Base-by-base conservation (phyloP, 441 rosid genomes). In the Isatis lusitanica region DNA sequence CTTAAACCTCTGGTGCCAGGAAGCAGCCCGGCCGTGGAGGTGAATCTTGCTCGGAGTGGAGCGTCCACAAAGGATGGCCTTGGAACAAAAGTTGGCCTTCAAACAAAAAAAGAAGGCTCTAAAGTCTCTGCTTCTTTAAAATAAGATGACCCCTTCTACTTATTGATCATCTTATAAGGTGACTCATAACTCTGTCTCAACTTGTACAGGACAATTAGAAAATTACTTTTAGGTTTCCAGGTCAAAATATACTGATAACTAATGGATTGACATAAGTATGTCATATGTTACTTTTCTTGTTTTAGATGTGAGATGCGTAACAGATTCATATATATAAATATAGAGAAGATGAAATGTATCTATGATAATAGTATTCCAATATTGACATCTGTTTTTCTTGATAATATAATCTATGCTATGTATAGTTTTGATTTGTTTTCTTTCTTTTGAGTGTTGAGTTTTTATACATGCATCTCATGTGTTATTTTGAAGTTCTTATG, bases 21-120 rank as follows among this genome's bases (percentile, higher is more conserved):
- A 48, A 44, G 16, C 0, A 8, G 7, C 10, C 51, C 52, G 0
- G 66, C 28, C 0, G 74, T 42, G 36, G 63, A 62, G 51, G 70
- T 56, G 28, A 42, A 76, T 63, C 67, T 64, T 0, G 53, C 31
- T 43, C 43, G 9, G 56, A 40, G 33, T 38, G 26, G 43, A 56
- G 75, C 5, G 17, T 61, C 70, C 46, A 63, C 66, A 56, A 70
- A 56, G 61, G 47, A 39, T 55, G 75, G 75, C 6, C 75, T 70
- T 63, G 75, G 75, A 47, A 76, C 55, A 5, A 64, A 52, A 15
- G 16, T 59, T 59, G 44, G 18, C 24, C 0, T 70, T 70, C 31
- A 70, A 40, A 47, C 15, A 46, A 30, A 38, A 46, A 30, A 38
- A 39, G 9, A 63, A 18, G 75, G 67, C 18, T 57, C 75, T 47